Base-by-base conservation (phyloP, 352 stramenopile species). In the Globisporangium nodosum region DNA sequence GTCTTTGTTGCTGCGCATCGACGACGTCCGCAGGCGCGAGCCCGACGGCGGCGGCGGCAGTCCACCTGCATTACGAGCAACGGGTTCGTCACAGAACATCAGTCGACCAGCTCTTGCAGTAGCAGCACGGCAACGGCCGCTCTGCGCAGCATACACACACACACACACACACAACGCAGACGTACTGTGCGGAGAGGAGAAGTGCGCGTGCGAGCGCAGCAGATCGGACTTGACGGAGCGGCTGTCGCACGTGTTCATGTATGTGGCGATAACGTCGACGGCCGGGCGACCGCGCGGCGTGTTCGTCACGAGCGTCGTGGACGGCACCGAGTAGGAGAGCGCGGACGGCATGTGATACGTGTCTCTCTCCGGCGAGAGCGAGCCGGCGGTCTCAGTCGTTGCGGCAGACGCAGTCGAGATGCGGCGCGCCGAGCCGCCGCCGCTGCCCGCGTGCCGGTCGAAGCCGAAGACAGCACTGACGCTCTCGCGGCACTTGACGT, bases 171-270 rank as follows among this genome's bases (percentile, higher is more conserved):
- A 52, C 27, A 51, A 24, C 18, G 11, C 20, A 21, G 8, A 49
- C 51, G 51, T 72, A 84, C 75, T 81, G 75, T 74, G 71, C n/a
- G 81, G 77, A n/a, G 81, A 90, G 1, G 76, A 64, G 60, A 89
- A 88, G 52, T 90, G 78, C 27, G 78, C 79, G 55, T 90, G 80
- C 11, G 81, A 77, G 27, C 81, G 83, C 69, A 93, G 73, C 8
- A 91, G 71, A 43, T 93, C 83, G 49, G 79, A 82, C 63, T 90
- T 93, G 54, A 88, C 64, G 1, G 78, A 81, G 39, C 85, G 85
- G 42, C 73, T 77, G 69, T 94, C 85, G 43, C 69, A 79, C 45
- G 85, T 93, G 75, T 94, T 94, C 85, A 94, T 94, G 71, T 94
- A 94, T 3, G 85, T 94, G 49, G 85, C 85, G 60, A 94, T 94